Conservation (phyloP, 202 grass and related monocot species). For the Bolboschoenoplectus hybrid region DNA sequence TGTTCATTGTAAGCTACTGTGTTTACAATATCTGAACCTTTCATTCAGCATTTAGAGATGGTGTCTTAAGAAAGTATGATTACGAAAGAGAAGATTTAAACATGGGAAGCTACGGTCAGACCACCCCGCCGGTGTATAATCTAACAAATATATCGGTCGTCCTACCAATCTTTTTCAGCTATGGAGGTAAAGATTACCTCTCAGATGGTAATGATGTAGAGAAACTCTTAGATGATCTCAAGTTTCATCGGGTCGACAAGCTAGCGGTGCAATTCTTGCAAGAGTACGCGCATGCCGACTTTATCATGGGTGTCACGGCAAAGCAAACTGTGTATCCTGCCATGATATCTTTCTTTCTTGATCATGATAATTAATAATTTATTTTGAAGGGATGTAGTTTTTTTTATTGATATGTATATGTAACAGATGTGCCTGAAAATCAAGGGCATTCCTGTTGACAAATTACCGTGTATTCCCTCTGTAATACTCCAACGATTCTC, state of each 20-base stretch:
- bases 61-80: slow-evolving; percentile 66
- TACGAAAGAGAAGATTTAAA: slow-evolving; percentile 51
- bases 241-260: slow-evolving; percentile 43
- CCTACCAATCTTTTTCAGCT: slow-evolving; percentile 80
- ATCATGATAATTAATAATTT: slow-evolving; percentile 46
- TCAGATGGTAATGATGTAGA: slow-evolving; percentile 59
- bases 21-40: neutral
- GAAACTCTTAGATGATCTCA: slow-evolving; percentile 52
- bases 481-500: too few relatives aligned
- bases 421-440: neutral
- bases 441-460: neutral
- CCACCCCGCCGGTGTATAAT: slow-evolving; percentile 56
- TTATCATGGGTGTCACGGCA: slow-evolving; percentile 65
- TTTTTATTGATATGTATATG: neutral
- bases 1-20: neutral
- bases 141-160: slow-evolving; percentile 48
- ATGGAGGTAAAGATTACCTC: slow-evolving; percentile 70
- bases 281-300: slow-evolving; percentile 67
- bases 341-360: slow-evolving; percentile 55
- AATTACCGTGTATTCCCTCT: neutral
- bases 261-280: slow-evolving; percentile 59
- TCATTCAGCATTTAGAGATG: slow-evolving; percentile 58
- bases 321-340: slow-evolving; percentile 64
- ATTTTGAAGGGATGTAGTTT: neutral
- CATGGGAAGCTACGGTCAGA: slow-evolving; percentile 60